These are phyloP conservation scores for Rutstroemia sp. DNA, from an alignment of 2,329 filamentous ascomycete species.

Conservation along the genomic window DNA sequence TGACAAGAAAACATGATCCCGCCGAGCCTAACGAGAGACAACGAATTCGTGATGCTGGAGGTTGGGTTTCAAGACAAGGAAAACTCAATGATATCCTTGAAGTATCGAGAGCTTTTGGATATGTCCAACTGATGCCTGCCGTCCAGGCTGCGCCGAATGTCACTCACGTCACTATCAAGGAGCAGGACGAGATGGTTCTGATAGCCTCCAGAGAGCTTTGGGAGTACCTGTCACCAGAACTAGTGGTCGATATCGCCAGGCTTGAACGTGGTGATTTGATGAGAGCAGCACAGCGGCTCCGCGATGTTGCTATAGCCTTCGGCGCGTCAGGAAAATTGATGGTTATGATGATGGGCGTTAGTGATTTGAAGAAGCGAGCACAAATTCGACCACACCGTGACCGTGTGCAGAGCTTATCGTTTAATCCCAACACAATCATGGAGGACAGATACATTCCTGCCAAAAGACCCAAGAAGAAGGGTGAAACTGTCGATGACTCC, in stretches of 20 bases:
- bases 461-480: constrained; percentile 59
- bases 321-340: constrained; percentile 92
- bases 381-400: constrained; percentile 55
- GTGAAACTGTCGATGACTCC: constrained; percentile 65
- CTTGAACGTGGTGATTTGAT: constrained; percentile 85
- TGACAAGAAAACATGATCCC: constrained; percentile 90
- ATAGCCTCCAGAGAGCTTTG: constrained; percentile 89
- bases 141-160: constrained; percentile 89
- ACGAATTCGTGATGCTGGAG: constrained; percentile 87
- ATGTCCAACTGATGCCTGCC: constrained; percentile 84
- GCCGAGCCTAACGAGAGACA: constrained; percentile 77
- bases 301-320: constrained; percentile 92
- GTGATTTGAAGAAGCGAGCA: constrained; percentile 81
- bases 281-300: constrained; percentile 88
- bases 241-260: constrained; percentile 86
- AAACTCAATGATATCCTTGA: constrained; percentile 87
- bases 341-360: constrained; percentile 97
- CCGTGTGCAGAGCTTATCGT: constrained; percentile 68
- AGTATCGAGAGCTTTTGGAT: constrained; percentile 91
- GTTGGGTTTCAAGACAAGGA: constrained; percentile 91
- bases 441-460: constrained; percentile 62
- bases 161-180: constrained; percentile 67
- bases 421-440: constrained; percentile 68
- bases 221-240: constrained; percentile 85
- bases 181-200: constrained; percentile 89